Base-by-base conservation (phyloP, 805 yeast species). In the Jamesozyma spencerorum region DNA sequence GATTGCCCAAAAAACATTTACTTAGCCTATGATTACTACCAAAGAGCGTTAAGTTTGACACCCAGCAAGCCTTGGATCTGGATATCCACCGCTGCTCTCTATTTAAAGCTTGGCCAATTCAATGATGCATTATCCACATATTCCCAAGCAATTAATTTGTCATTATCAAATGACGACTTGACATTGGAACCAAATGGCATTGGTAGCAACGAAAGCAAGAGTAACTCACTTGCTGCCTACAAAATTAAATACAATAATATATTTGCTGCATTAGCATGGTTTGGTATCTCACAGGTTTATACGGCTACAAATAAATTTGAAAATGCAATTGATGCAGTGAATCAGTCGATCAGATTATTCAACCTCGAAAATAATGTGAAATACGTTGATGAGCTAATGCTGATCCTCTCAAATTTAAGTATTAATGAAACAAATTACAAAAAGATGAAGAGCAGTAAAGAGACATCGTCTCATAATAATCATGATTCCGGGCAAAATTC, bases 121-220 rank as follows among this genome's bases (percentile, higher is more conserved):
- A 72, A 77, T 3, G 85, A 79, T 51, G 79, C 85, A 0, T 61
- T 79, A 38, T 77, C 79, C 5, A 84, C 85, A 2, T 79, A 75
- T 51, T 72, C 82, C 0, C 82, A 78, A 53, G 84, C 82, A 2
- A 68, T 78, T 15, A 63, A 77, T 33, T 7, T 41, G 11, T 39
- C 43, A 35, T 54, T 76, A 10, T 40, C 44, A 12, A 17, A 29
- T 29, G 45, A 42, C 22, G 29, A 18, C 10, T n/a, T n/a, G n/a
- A n/a, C n/a, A n/a, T 8, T 5, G 17, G 18, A 24, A 18, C 18
- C 14, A n/a, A 33, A 12, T 4, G 27, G 20, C 13, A 19, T 27
- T 18, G 12, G 13, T 17, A 15, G 17, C 6, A 31, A 34, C 10
- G 34, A 20, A n/a, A 13, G 22, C 19, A 14, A 15, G n/a, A 22